A percentile compares a stretch with the other conserved stretches of the same genome.
These are phyloP conservation scores for Cnidoscolus chayamansa DNA, from an alignment of 441 rosid genomes.

Conservation along the genomic window DNA sequence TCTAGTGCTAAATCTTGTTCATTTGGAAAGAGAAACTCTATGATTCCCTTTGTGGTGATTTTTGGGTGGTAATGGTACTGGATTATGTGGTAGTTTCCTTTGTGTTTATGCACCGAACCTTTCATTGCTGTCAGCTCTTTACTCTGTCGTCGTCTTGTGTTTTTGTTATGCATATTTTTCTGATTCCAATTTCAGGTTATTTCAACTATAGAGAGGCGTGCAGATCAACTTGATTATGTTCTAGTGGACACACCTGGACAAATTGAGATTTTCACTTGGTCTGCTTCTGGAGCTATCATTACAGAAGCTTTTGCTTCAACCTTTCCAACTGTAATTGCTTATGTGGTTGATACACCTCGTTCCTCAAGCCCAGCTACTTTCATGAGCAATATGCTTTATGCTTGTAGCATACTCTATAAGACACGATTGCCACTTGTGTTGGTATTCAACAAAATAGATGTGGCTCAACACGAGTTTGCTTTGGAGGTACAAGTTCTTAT, in stretches of 20 bases:
- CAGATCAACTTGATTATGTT: constrained; percentile 93
- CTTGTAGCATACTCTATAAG: constrained; percentile 95
- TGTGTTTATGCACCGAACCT: background rate
- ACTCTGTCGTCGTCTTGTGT: background rate
- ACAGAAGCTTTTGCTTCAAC: constrained; percentile 98
- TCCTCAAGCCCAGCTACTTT: constrained; percentile 82
- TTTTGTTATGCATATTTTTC: constrained; percentile 18
- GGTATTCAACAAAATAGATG: constrained; percentile 93
- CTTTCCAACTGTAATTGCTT: constrained; percentile 83
- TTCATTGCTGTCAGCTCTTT: background rate
- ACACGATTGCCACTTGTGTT: constrained; percentile 82
- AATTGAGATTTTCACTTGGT: constrained; percentile 98
- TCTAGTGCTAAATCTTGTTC: background rate
- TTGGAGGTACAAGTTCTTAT: constrained; percentile 56
- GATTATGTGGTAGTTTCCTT: background rate
- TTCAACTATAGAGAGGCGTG: constrained; percentile 77
- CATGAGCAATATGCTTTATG: constrained; percentile 98
- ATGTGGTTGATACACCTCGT: constrained; percentile 94
- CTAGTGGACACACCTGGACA: constrained; percentile 98
- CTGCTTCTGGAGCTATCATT: constrained; percentile 96
- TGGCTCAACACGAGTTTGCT: constrained; percentile 92
- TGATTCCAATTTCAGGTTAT: constrained; percentile 48
- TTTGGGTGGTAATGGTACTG: background rate
- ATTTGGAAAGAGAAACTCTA: background rate
- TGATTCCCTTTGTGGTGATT: background rate